Base-by-base conservation (phyloP, 1,284 basidiomycete genomes). In the Pascua sp. region DNA sequence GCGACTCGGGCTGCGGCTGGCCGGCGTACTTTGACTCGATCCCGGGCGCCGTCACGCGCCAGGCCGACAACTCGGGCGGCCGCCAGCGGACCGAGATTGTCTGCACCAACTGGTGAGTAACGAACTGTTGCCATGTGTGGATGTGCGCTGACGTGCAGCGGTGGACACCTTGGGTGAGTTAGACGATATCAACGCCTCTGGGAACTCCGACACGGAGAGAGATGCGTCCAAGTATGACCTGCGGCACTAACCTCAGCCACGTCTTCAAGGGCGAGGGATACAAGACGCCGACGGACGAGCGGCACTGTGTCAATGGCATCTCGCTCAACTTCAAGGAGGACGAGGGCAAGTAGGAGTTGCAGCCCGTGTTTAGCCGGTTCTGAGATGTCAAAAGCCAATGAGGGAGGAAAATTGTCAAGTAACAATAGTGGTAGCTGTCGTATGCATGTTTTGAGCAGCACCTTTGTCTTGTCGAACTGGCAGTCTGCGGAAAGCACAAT, bases 1-100 rank as follows among this genome's bases (percentile, higher is more conserved):
- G 73, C 78, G 83, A 89, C 67, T 91, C 89, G 56, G 91, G 91
- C 11, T 97, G 92, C 69, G 93, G 92, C 38, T 97, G 92, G 92
- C 93, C 92, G n/a, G 92, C 92, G 1, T 97, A 94, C 82, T 97
- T 89, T 72, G 92, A 95, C 70, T 90, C 91, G 3, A 85, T 96
- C 57, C 93, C 92, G 1, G 93, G 92, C 40, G 90, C 93, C 12
- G 90, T 96, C n/a, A 82, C 76, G 54, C 82, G 80, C 43, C 76
- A 79, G 49, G 73, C 75, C 47, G 79, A 80, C 65, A 60, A 64
- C 32, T 74, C 76, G 11, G 76, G 77, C 66, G 78, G 78, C 45
- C 79, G 78, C 77, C 67, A 63, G 37, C 67, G 76, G 8, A 76
- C 71, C 13, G 76, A 78, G 64, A 77, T 78, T 37, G 60, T 69